Conservation (phyloP, 2,329 filamentous ascomycete species). For the Colletotrichum sp. region DNA sequence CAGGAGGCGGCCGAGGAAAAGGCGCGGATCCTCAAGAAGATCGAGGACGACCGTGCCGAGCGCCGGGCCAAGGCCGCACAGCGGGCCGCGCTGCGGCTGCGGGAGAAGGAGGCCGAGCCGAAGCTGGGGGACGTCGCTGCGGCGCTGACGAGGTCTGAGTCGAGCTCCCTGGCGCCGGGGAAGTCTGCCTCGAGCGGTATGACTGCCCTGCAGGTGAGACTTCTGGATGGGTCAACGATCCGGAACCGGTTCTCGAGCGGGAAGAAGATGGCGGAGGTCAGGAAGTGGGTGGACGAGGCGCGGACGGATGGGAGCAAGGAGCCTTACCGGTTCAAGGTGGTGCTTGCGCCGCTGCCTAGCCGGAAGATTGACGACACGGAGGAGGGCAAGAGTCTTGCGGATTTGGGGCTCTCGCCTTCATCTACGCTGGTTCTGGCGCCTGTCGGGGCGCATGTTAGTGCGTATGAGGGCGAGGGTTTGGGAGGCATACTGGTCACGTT, state of each 20-base stretch:
- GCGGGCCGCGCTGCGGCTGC: conserved; percentile 49
- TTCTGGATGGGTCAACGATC: conserved; percentile 85
- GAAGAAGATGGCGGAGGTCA: conserved; percentile 69
- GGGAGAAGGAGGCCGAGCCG: conserved; percentile 26
- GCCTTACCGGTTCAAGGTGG: conserved; percentile 84
- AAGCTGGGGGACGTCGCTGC: conserved; percentile 33
- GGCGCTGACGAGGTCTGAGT: conserved; percentile 33
- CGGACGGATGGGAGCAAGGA: conserved; percentile 55
- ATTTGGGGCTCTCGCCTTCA: conserved; percentile 77
- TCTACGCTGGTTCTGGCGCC: conserved; percentile 85
- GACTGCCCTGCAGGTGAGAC: conserved; percentile 73
- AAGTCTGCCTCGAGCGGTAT: conserved; percentile 27
- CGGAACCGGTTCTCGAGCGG: conserved; percentile 71
- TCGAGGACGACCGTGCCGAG: conserved; percentile 77
- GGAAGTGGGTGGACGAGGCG: conserved; percentile 76
- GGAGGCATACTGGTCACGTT: conserved; percentile 3
- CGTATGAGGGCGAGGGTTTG: conserved; percentile 39
- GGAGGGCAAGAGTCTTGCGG: conserved; percentile 70
- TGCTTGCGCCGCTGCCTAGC: conserved; percentile 80
- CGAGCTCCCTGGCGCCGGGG: conserved; percentile 33
- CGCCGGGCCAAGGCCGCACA: conserved; percentile 62
- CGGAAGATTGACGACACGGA: conserved; percentile 76
- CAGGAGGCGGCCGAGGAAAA: conserved; percentile 72
- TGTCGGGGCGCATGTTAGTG: conserved; percentile 52
- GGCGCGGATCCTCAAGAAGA: conserved; percentile 73